Evolutionary conservation across 1,139 yeast genomes (phyloP), one percentile per base, ranked within the genome.

Genomic region (Pichia sp.): DNA sequence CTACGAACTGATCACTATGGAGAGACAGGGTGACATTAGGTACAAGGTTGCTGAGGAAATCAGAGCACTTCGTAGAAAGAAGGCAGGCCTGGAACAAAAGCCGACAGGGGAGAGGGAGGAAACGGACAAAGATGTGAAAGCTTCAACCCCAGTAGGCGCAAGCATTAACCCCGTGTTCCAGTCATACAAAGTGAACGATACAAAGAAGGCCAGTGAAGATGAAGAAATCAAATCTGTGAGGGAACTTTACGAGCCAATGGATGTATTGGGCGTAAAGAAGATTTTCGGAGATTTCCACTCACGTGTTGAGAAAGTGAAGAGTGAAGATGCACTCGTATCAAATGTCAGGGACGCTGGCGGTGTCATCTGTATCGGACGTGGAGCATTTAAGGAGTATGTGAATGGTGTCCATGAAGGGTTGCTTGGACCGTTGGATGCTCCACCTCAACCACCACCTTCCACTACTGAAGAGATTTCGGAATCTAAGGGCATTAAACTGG

Each of bases 371-470:
- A 73, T 95, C 31, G 99, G 99, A 2, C 78, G 99, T 66, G 99
- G 99, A 53, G 93, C 98, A 0, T 93, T 81, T 68, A 93, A 91
- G 67, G 99, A 95, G 72, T 95, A 88, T 65, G 68, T 95, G 52
- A 78, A 80, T 49, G 99, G 99, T 7, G 68, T 95, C 9, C 97
- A 93, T 63, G 99, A 95, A 70, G 99, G 99, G 8, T 76, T 95
- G 65, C 71, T 95, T 48, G 99, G 99, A 0, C 98, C 98, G 2
- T 72, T 91, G 55, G 90, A 85, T 28, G 76, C 77, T 52, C 95
- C 42, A 19, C 37, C 96, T 2, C 68, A 47, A 45, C 18, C 49
- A 47, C 41, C 51, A 12, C 23, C 50, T 26, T 39, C 43, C 37
- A 52, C 19, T 7, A 22, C 36, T n/a, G 49, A 52, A 34, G 54